Conservation (phyloP, 441 rosid species). For the Pelargonium australe region DNA sequence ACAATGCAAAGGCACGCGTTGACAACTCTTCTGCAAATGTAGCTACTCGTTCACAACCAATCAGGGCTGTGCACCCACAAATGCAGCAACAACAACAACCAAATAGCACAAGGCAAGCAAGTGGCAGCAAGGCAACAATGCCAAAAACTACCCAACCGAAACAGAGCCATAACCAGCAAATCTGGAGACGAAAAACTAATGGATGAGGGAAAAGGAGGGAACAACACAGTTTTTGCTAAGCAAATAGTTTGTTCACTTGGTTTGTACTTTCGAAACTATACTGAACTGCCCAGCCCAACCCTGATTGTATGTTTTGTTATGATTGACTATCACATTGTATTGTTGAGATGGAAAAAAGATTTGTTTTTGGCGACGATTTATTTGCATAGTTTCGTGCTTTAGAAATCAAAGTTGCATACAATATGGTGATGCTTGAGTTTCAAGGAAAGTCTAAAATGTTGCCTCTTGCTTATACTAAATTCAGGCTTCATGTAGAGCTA, state of each 20-base stretch:
- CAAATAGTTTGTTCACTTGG: neutral
- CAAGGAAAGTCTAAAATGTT: too few species aligned
- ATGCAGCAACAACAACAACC: constrained; percentile 18
- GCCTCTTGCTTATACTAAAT: too few species aligned
- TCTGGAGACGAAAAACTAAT: constrained; percentile 47
- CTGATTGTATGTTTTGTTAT: too few species aligned
- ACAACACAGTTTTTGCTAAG: neutral
- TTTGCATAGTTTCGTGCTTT: too few species aligned
- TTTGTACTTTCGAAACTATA: neutral
- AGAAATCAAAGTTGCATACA: too few species aligned
- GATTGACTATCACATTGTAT: neutral
- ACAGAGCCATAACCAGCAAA: constrained; percentile 29
- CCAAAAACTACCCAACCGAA: constrained; percentile 25
- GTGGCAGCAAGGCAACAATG: constrained; percentile 9
- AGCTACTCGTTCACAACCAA: constrained; percentile 7
- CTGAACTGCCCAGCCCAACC: too few species aligned
- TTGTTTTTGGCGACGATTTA: too few species aligned
- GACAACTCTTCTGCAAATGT: neutral
- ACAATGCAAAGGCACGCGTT: neutral
- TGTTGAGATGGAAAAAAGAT: neutral
- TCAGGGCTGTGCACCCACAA: constrained; percentile 20
- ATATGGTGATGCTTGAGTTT: too few species aligned
- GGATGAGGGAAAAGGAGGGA: too few species aligned
- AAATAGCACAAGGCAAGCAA: constrained; percentile 13
- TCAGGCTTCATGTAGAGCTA: too few species aligned